Conservation (phyloP, 202 grass and related monocot species). For the Hordeum pubiflorum region DNA sequence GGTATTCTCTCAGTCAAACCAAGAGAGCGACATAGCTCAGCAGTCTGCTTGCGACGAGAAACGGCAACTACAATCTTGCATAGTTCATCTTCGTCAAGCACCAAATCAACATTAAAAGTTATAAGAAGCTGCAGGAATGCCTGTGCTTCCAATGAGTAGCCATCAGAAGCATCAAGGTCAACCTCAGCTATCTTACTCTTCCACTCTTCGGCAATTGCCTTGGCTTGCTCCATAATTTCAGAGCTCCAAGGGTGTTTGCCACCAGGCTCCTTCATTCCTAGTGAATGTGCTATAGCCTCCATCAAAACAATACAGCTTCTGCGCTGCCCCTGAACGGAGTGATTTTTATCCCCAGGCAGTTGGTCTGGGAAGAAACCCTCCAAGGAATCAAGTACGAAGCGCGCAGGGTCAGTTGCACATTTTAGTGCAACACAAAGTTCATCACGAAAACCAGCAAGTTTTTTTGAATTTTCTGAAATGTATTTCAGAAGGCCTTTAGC, state of each 20-base stretch:
- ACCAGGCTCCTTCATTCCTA: slow-evolving; percentile 44
- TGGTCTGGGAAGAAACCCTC: slow-evolving; percentile 63
- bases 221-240: slow-evolving; percentile 81
- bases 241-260: slow-evolving; percentile 58
- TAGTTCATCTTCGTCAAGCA: slow-evolving; percentile 80
- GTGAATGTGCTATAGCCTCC: slow-evolving; percentile 59
- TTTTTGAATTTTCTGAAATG: slow-evolving; percentile 69
- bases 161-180: slow-evolving; percentile 75
- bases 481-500: slow-evolving; percentile 69
- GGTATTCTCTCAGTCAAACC: slow-evolving; percentile 68
- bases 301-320: slow-evolving; percentile 79
- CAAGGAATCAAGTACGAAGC: slow-evolving; percentile 71
- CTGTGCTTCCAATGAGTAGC: slow-evolving; percentile 75
- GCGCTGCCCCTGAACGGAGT: slow-evolving; percentile 47
- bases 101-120: slow-evolving; percentile 65
- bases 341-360: slow-evolving; percentile 46
- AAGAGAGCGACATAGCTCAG: slow-evolving; percentile 60
- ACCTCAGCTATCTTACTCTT: slow-evolving; percentile 66
- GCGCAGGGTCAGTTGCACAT: slow-evolving; percentile 70
- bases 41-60: slow-evolving; percentile 73
- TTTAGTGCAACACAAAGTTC: slow-evolving; percentile 68
- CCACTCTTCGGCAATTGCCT: slow-evolving; percentile 70
- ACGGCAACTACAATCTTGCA: slow-evolving; percentile 83
- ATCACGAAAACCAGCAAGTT: slow-evolving; percentile 46
- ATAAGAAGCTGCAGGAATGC: slow-evolving; percentile 76